A percentile compares a stretch with the other conserved stretches of the same genome.
Conservation (phyloP, 352 stramenopile genomes). For the Phytophthora fragariaefolia region DNA sequence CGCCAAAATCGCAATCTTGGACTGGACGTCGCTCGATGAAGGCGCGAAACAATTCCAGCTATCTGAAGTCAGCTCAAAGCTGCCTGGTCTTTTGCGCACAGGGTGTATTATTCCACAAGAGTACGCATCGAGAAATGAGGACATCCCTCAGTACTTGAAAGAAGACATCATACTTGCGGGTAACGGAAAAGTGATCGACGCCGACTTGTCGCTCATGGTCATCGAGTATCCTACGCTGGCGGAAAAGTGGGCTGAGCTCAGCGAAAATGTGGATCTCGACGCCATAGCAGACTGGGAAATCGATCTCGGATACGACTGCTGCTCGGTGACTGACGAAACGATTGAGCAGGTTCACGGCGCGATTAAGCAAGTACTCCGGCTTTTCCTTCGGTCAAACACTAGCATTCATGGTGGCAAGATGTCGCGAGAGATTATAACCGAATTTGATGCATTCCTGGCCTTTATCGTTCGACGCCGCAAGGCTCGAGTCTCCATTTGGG, state of each 20-base stretch:
- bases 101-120: slow-evolving; percentile 45
- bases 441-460: slow-evolving; percentile 67
- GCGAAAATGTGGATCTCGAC: slow-evolving; percentile 28
- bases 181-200: slow-evolving; percentile 36
- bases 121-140: slow-evolving; percentile 18
- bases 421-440: slow-evolving; percentile 27
- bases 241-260: slow-evolving; percentile 44
- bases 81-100: slow-evolving; percentile 55
- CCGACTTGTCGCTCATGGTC: slow-evolving; percentile 40
- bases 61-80: slow-evolving; percentile 51
- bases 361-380: slow-evolving; percentile 40
- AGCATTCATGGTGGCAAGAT: slow-evolving; percentile 25
- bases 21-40: slow-evolving; percentile 83
- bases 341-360: slow-evolving; percentile 24
- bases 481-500: slow-evolving; percentile 53
- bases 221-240: slow-evolving; percentile 38
- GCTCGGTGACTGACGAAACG: slow-evolving; percentile 17
- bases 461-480: slow-evolving; percentile 70
- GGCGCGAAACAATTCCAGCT: slow-evolving; percentile 61
- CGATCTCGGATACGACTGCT: slow-evolving; percentile 53
- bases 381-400: slow-evolving; percentile 33
- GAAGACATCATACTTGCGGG: slow-evolving; percentile 31
- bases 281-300: slow-evolving; percentile 47
- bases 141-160: slow-evolving; percentile 32
- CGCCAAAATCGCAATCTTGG: slow-evolving; percentile 80